Evolutionary conservation across 78 protist species (phyloP), one percentile per base, ranked within the genome.

Genomic region (Dictyostelium purpureum): DNA sequence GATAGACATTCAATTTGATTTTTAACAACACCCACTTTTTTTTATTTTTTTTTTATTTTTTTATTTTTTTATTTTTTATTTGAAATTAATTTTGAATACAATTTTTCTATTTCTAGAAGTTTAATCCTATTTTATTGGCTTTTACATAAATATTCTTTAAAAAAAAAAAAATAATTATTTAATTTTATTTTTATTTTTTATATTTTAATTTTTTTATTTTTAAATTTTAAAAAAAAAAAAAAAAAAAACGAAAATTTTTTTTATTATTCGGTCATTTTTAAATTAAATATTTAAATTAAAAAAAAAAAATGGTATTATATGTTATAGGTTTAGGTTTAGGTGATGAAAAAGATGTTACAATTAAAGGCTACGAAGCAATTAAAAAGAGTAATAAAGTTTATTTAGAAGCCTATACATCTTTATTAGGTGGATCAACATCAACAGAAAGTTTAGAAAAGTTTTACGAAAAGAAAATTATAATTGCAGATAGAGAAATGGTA

Each of bases 251-350:
- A 26, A 16, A 45, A 69, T 33, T 51, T 43, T 24, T 28, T n/a
- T 49, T 24, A 19, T 61, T 28, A 40, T 7, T 4, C 37, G n/a
- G n/a, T n/a, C n/a, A n/a, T n/a, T n/a, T n/a, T n/a, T n/a, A n/a
- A n/a, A n/a, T 37, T 14, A 10, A 2, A 35, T 56, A 19, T 38
- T 54, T 21, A 65, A 57, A 40, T 10, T 24, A 42, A 31, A 19
- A 45, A 40, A 54, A 9, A 81, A 73, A 47, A 18, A 92, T 51
- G 87, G 89, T 96, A 88, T 92, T 99, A 42, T 95, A 95, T 76
- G 37, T 99, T 7, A 77, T 99, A 24, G 99, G 99, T 0, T 96
- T 99, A 0, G 99, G 99, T 14, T 95, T 99, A 12, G 98, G 99
- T 0, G 99, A 98, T 47, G 99, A 94, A 54, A 71, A 97, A 59